Conservation (phyloP, 768 basidiomycete species). For the Hygrophorus pudorinus region DNA sequence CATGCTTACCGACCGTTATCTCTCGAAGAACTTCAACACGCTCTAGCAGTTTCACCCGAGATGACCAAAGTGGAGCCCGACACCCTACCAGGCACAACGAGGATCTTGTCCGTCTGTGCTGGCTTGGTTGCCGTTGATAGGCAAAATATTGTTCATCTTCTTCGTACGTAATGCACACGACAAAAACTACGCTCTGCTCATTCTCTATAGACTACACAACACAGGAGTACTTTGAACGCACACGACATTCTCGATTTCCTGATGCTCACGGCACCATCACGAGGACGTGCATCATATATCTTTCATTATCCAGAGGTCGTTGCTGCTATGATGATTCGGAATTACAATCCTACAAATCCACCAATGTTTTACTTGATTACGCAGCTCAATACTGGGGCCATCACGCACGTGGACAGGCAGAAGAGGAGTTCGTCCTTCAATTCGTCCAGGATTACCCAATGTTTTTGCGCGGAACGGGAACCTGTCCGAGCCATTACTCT, state of each 20-base stretch:
- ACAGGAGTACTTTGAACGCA: slow-evolving; percentile 4
- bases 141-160: slow-evolving; percentile 2
- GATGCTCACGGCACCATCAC: background rate
- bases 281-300: background rate
- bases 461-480: background rate
- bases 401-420: slow-evolving; percentile 4
- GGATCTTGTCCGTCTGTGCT: slow-evolving; percentile 5
- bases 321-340: background rate
- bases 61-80: background rate
- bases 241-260: background rate
- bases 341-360: background rate
- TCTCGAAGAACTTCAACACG: slow-evolving; percentile 5
- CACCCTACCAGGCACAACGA: background rate
- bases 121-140: slow-evolving; percentile 4
- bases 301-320: background rate
- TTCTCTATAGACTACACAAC: slow-evolving; percentile 5
- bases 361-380: slow-evolving; percentile 5
- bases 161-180: slow-evolving; percentile 2
- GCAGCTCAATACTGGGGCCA: slow-evolving; percentile 5
- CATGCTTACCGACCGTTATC: slow-evolving; percentile 4
- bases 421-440: too few species aligned
- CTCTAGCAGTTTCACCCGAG: slow-evolving; percentile 2
- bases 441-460: background rate
- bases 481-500: background rate
- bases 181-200: background rate